Percentiles rank a stretch among this genome's conserved stretches.
phyloP scores from a whole-genome alignment of 1,139 yeast genomes.

The Saccharomyces hybrid region DNA sequence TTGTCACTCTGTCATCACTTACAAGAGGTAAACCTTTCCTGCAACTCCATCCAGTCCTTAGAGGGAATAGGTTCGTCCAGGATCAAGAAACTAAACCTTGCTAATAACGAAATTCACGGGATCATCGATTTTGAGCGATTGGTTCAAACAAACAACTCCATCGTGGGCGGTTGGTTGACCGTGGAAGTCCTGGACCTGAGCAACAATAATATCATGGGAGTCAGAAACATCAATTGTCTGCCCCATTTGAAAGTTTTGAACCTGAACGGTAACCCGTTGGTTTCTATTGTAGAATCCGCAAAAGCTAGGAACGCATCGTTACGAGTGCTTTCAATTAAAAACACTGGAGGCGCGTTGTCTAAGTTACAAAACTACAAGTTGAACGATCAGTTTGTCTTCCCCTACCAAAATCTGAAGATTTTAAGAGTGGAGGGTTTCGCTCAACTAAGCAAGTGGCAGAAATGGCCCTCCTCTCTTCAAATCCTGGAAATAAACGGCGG shows the following conservation, averaged over 20 bases:
- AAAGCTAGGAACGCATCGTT: background rate
- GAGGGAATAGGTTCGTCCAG: conserved; percentile 13
- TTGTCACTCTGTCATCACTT: conserved; percentile 17
- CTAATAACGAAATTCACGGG: conserved; percentile 22
- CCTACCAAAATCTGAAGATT: conserved; percentile 3
- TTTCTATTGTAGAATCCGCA: background rate
- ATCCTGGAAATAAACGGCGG: conserved; percentile 2
- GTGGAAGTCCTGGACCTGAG: conserved; percentile 22
- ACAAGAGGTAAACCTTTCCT: conserved; percentile 19
- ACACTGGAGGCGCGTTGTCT: background rate
- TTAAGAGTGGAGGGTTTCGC: conserved; percentile 5
- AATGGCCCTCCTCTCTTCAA: conserved; percentile 2
- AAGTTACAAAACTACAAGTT: background rate
- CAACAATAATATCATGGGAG: conserved; percentile 17
- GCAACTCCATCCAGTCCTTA: conserved; percentile 19
- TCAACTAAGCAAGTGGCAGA: background rate
- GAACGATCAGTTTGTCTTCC: background rate
- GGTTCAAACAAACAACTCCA: conserved; percentile 1
- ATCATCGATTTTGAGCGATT: conserved; percentile 14
- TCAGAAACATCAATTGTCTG: conserved; percentile 16
- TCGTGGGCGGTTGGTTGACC: conserved; percentile 17
- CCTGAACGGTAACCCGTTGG: conserved; percentile 23
- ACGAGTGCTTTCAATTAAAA: background rate
- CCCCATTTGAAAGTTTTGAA: conserved; percentile 14
- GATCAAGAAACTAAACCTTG: conserved; percentile 15